Percentiles rank a stretch among this genome's conserved stretches.
Conservation (phyloP, 768 basidiomycete species). For the Rhodotorula babjevae region DNA sequence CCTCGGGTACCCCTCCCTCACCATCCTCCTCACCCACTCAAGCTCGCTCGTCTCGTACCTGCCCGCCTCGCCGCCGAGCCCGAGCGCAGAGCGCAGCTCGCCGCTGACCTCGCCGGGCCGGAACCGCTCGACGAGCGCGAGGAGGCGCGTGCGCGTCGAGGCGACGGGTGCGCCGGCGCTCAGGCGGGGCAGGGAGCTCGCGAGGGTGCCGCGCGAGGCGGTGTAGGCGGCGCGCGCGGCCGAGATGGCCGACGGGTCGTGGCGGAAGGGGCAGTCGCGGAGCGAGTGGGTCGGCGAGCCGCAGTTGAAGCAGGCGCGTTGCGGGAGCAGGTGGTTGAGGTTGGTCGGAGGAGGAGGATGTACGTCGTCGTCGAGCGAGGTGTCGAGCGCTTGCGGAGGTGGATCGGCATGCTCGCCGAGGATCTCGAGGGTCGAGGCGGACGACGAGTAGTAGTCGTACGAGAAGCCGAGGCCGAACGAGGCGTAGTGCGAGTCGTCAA, state of each 20-base stretch:
- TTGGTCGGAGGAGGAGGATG: neutral
- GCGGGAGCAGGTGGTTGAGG: conserved; percentile 22
- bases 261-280: conserved; percentile 18
- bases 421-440: conserved; percentile 6
- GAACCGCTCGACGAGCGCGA: conserved; percentile 5
- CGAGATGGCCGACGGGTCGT: neutral
- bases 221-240: conserved; percentile 1
- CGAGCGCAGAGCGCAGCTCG: conserved; percentile 5
- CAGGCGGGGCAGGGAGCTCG: neutral
- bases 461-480: conserved; percentile 31
- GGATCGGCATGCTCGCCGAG: conserved; percentile 13
- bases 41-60: conserved; percentile 6
- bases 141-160: neutral
- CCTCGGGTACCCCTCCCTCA: conserved; percentile 15
- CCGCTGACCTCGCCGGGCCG: conserved; percentile 5
- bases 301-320: conserved; percentile 28
- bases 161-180: neutral
- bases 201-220: neutral
- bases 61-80: neutral
- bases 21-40: conserved; percentile 20
- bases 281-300: neutral
- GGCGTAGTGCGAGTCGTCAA: conserved; percentile 30
- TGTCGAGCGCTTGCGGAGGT: neutral
- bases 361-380: neutral
- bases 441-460: conserved; percentile 13